phyloP scores from a whole-genome alignment of 176 grass and related monocot species.

The Stipa capillata region DNA sequence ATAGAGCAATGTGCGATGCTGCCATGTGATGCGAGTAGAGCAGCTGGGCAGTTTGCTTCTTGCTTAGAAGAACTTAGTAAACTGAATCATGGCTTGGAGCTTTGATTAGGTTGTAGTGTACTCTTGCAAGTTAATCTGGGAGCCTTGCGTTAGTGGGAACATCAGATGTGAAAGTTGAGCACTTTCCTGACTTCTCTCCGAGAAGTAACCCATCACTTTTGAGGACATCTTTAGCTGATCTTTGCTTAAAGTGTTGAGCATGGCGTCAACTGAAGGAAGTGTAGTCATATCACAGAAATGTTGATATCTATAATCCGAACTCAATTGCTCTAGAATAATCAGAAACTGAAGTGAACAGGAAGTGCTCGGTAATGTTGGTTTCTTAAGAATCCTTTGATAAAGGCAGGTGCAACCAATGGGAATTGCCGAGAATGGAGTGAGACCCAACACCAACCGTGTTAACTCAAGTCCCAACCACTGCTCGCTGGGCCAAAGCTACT shows the following conservation, averaged over 20 bases:
- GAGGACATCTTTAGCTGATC: background rate
- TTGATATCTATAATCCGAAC: background rate
- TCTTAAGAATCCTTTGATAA: background rate
- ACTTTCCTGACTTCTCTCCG: background rate
- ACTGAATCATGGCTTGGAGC: background rate
- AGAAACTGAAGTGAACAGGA: background rate
- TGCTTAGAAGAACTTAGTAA: constrained; percentile 6
- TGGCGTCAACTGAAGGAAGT: background rate
- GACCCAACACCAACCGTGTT: too few relatives aligned
- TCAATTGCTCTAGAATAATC: background rate
- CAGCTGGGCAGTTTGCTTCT: constrained; percentile 24
- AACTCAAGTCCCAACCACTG: too few relatives aligned
- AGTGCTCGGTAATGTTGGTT: background rate
- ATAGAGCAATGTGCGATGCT: background rate
- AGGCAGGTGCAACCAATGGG: background rate
- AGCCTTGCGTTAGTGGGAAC: constrained; percentile 6
- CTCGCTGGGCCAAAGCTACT: too few relatives aligned
- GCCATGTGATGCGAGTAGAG: constrained; percentile 17
- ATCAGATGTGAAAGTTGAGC: background rate
- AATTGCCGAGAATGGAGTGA: background rate
- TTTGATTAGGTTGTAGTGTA: constrained; percentile 1
- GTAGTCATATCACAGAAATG: background rate
- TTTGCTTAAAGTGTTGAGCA: constrained; percentile 24
- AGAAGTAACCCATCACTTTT: constrained; percentile 12
- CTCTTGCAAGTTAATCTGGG: background rate